Percentiles rank a stretch among this genome's conserved stretches.
These are phyloP conservation scores for Ilyonectria destructans DNA, from an alignment of 2,329 filamentous ascomycete genomes.

Conservation along the genomic window DNA sequence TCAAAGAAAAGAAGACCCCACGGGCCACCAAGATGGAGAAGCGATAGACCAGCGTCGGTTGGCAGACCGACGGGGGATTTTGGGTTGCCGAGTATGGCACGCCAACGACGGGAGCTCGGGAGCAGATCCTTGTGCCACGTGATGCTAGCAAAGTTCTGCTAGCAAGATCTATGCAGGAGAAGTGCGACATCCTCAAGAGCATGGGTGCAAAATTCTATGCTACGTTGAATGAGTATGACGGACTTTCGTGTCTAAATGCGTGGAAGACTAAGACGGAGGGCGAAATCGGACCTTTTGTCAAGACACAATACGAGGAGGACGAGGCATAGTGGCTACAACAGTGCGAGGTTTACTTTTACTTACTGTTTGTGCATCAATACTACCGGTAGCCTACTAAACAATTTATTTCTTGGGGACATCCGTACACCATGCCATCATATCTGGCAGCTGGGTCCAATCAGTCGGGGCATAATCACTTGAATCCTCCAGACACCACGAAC, in stretches of 20 bases:
- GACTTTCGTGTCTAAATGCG: not conserved
- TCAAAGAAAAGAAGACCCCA: no score
- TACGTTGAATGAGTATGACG: not conserved
- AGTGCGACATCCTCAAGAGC: not conserved
- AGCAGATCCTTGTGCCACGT: not conserved
- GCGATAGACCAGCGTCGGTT: not conserved
- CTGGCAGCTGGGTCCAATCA: not conserved
- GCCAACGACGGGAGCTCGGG: not conserved
- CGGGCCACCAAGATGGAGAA: not conserved
- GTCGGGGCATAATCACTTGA: not conserved
- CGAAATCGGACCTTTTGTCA: not conserved
- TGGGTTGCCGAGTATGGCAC: conserved; percentile 1
- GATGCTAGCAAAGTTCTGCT: not conserved
- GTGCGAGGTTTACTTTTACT: no score
- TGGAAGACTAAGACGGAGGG: not conserved
- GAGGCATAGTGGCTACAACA: not conserved
- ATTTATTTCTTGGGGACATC: not conserved
- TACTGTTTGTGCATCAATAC: no score
- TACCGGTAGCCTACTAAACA: not conserved
- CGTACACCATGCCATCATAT: not conserved
- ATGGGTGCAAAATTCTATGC: conserved; percentile 1
- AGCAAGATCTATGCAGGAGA: conserved; percentile 1
- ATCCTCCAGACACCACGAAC: not conserved
- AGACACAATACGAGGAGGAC: not conserved
- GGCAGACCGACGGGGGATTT: not conserved